These are phyloP conservation scores for Chlorella ohadii DNA, from an alignment of 139 green algal genomes.

Conservation along the genomic window DNA sequence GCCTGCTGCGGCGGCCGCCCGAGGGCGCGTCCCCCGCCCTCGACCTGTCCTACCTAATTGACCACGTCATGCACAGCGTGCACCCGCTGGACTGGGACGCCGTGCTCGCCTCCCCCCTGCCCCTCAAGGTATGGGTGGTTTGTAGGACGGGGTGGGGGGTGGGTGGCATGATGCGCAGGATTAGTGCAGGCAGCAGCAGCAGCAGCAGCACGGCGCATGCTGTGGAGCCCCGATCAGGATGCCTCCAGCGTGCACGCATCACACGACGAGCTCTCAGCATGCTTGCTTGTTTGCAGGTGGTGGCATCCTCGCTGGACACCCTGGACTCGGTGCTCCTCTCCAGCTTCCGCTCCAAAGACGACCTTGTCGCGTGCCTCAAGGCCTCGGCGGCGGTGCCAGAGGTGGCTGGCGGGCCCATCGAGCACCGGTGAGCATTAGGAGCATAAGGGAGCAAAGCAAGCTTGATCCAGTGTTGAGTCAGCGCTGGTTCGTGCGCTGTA, in stretches of 20 bases:
- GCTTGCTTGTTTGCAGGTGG: no score
- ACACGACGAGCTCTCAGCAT: no score
- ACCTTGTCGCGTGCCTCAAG: constrained; percentile 78
- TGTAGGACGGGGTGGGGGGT: not conserved
- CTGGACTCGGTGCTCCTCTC: constrained; percentile 72
- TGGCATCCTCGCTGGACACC: constrained; percentile 77
- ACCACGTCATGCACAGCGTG: constrained; percentile 77
- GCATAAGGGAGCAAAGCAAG: no score
- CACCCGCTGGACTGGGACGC: constrained; percentile 78
- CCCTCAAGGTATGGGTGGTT: constrained; percentile 66
- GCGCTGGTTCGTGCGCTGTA: no score
- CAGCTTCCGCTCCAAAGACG: constrained; percentile 59
- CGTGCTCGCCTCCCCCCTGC: constrained; percentile 66
- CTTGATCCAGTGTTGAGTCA: no score
- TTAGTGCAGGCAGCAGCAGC: no score
- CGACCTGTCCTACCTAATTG: constrained; percentile 86
- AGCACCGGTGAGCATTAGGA: no score
- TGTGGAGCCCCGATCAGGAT: no score
- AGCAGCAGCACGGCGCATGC: no score
- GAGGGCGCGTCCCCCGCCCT: constrained; percentile 49
- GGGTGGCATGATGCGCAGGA: no score
- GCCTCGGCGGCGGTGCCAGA: constrained; percentile 82
- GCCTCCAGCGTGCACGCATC: no score
- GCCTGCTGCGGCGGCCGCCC: not conserved
- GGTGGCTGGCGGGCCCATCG: constrained; percentile 64